phyloP scores from a whole-genome alignment of 192 early-diverging fungal species.

The Linnemannia exigua region DNA sequence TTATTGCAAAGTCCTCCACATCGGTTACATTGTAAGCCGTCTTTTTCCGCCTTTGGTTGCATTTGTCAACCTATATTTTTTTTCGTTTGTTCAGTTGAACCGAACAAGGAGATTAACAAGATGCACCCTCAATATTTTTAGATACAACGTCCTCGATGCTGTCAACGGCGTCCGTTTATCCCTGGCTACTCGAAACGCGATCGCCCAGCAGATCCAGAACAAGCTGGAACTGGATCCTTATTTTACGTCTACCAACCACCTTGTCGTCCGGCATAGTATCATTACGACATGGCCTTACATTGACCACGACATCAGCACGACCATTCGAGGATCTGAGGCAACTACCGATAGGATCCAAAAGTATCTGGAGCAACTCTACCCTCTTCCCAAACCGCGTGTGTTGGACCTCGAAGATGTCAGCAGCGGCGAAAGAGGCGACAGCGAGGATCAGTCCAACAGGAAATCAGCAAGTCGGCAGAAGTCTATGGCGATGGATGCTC shows the following conservation, averaged over 20 bases:
- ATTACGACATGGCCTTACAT: conserved; percentile 11
- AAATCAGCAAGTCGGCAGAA: background rate
- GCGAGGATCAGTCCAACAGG: background rate
- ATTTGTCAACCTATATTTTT: background rate
- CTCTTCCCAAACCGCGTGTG: background rate
- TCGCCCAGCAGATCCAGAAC: conserved; percentile 1
- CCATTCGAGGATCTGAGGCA: background rate
- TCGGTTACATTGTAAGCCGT: conserved; percentile 10
- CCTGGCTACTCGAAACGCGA: background rate
- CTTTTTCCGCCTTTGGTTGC: no score
- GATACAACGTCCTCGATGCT: conserved; percentile 8
- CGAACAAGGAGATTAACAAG: no score
- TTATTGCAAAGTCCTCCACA: background rate
- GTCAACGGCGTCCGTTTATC: conserved; percentile 3
- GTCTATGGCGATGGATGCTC: background rate
- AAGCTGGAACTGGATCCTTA: conserved; percentile 17
- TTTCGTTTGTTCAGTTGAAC: no score
- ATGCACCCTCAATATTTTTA: conserved; percentile 11
- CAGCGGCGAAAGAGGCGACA: no score
- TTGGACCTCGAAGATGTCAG: background rate
- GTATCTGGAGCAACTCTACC: conserved; percentile 19
- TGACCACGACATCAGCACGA: background rate
- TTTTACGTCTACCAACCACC: background rate
- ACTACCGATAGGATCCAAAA: background rate
- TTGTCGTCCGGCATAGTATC: background rate